Base-by-base conservation (phyloP, 2,329 filamentous ascomycete species). In the Chaetomiaceae sp. region DNA sequence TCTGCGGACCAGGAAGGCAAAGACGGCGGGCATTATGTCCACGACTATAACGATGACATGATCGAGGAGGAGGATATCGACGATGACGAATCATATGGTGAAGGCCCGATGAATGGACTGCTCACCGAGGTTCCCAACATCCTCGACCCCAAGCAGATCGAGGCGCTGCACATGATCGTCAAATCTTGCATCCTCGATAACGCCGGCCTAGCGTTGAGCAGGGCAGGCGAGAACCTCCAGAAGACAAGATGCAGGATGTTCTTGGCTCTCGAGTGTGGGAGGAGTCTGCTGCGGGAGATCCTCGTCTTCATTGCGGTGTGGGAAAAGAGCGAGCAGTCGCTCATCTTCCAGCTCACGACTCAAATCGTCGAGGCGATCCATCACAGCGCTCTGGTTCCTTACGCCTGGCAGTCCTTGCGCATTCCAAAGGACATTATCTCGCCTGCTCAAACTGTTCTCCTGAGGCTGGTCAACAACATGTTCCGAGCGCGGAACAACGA, bases 351-450 rank as follows among this genome's bases (percentile, higher is more conserved):
- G 66, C 89, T 96, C 66, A 96, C 95, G 68, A 87, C 90, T 39
- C 91, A 96, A 68, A 96, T 97, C 54, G 89, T 96, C 70, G 89
- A 96, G 65, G 89, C 92, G 0, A 87, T 96, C 41, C 83, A 96
- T 44, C 86, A 91, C 58, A 95, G 89, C 58, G 89, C 89, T 1
- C 74, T 97, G 23, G 85, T 96, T 66, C 91, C 91, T 0, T 95
- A 93, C 64, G 88, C 91, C 3, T 97, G 95, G 77, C 89, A 92
- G 57, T 88, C 89, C 27, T 85, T 97, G 60, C 80, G 89, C 42
- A 95, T 96, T 57, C 86, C 89, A 9, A 96, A 96, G 67, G 92
- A 96, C 63, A 96, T 96, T 55, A 95, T 96, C 46, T 96, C 90
- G 10, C 92, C 92, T 0, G 91, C 91, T 1, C 92, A 97, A 68